A percentile compares a stretch with the other conserved stretches of the same genome.
Conservation (phyloP, 2,329 filamentous ascomycete species). For the Pezicula radicicola region DNA sequence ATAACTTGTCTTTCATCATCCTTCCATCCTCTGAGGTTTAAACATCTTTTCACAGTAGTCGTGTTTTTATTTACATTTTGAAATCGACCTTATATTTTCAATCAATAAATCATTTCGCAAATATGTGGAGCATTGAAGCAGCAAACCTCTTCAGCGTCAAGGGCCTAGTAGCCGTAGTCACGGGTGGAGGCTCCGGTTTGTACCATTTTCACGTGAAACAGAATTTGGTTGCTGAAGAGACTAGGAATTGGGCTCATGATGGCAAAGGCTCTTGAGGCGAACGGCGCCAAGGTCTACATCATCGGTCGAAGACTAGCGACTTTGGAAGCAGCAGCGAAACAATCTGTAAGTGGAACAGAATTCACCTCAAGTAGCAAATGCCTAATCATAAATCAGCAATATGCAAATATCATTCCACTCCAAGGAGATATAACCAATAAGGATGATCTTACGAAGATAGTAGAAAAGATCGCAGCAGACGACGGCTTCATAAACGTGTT, state of each 20-base stretch:
- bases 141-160: constrained; percentile 27
- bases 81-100: not conserved
- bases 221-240: not conserved
- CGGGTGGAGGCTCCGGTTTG: constrained; percentile 52
- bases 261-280: constrained; percentile 47
- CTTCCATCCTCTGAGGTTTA: no score
- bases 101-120: not conserved
- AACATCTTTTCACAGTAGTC: not conserved
- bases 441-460: constrained; percentile 53
- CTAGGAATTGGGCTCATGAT: constrained; percentile 58
- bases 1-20: no score
- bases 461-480: constrained; percentile 48
- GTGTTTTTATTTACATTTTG: not conserved
- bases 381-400: constrained; percentile 5
- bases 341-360: constrained; percentile 1
- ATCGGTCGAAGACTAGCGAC: constrained; percentile 46
- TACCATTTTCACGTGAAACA: constrained; percentile 33
- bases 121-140: constrained; percentile 1
- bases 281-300: constrained; percentile 56
- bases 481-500: constrained; percentile 60
- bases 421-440: constrained; percentile 60
- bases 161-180: constrained; percentile 49
- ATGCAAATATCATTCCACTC: constrained; percentile 20
- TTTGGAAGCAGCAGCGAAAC: constrained; percentile 42
- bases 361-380: not conserved